phyloP scores from a whole-genome alignment of 495 filamentous ascomycete species.

The Penicillium parvum region DNA sequence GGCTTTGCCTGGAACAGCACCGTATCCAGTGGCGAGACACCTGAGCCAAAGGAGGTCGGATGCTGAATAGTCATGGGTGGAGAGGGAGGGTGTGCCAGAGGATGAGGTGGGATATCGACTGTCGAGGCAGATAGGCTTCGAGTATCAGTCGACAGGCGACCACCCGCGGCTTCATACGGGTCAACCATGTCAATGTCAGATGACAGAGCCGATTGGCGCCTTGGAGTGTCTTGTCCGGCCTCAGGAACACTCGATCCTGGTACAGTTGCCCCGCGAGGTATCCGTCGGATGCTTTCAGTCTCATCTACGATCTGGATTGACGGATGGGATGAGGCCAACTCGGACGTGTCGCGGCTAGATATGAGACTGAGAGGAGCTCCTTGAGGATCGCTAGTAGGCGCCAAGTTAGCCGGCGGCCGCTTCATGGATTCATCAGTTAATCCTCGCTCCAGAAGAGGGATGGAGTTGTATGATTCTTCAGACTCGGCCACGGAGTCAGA shows the following conservation, averaged over 20 bases:
- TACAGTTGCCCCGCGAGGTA: conserved; percentile 42
- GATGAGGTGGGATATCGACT: conserved; percentile 57
- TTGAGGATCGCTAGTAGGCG: conserved; percentile 4
- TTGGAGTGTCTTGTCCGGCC: conserved; percentile 15
- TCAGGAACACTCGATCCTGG: conserved; percentile 29
- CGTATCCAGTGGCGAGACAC: conserved; percentile 35
- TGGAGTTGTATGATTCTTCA: conserved; percentile 71
- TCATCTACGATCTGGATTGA: conserved; percentile 55
- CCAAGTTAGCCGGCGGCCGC: conserved; percentile 22
- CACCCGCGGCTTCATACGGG: conserved; percentile 39
- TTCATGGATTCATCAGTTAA: conserved; percentile 56
- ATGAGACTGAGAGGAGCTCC: conserved; percentile 23
- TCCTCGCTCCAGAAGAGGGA: conserved; percentile 70
- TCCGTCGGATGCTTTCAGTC: conserved; percentile 53
- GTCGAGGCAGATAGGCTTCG: conserved; percentile 38
- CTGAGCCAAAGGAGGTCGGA: conserved; percentile 44
- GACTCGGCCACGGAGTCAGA: conserved; percentile 46
- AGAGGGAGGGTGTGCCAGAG: conserved; percentile 68
- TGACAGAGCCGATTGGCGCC: conserved; percentile 63
- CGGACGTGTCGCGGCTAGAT: conserved; percentile 27
- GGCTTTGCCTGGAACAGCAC: conserved; percentile 41
- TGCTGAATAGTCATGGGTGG: conserved; percentile 72
- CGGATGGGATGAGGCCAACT: conserved; percentile 39
- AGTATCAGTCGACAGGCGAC: conserved; percentile 29
- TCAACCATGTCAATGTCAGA: conserved; percentile 68